These are phyloP conservation scores for Crithidia fasciculata DNA, from an alignment of 208 protist genomes.

Conservation along the genomic window DNA sequence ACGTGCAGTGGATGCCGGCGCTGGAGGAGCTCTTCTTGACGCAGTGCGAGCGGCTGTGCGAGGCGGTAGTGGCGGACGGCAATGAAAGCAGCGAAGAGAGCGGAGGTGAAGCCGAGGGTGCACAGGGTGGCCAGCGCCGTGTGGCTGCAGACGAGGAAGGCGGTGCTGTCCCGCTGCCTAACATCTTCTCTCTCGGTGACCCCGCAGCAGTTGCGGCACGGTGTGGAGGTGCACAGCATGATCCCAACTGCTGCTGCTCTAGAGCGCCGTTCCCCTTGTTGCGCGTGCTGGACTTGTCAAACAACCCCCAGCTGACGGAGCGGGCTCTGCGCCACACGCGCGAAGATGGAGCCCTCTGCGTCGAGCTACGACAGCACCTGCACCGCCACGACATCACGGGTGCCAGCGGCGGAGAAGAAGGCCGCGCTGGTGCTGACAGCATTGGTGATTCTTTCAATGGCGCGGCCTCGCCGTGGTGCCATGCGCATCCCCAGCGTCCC, in stretches of 20 bases:
- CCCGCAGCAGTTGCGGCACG: background rate
- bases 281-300: constrained; percentile 23
- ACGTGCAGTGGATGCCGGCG: constrained; percentile 15
- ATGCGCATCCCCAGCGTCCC: background rate
- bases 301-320: constrained; percentile 29
- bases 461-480: background rate
- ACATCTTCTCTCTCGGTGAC: constrained; percentile 1
- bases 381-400: background rate
- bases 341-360: background rate
- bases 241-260: too few species aligned
- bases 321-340: background rate
- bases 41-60: constrained; percentile 10
- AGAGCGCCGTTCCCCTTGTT: background rate
- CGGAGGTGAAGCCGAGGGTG: background rate
- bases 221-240: background rate
- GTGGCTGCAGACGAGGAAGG: background rate
- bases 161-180: background rate
- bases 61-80: background rate
- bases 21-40: constrained; percentile 13
- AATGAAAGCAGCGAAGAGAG: background rate
- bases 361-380: background rate
- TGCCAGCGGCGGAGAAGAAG: background rate
- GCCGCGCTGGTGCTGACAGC: background rate
- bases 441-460: background rate
- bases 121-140: background rate